Evolutionary conservation across 2,329 filamentous ascomycete species (phyloP), one percentile per base, ranked within the genome.

Genomic region (Myriangium duriaei): DNA sequence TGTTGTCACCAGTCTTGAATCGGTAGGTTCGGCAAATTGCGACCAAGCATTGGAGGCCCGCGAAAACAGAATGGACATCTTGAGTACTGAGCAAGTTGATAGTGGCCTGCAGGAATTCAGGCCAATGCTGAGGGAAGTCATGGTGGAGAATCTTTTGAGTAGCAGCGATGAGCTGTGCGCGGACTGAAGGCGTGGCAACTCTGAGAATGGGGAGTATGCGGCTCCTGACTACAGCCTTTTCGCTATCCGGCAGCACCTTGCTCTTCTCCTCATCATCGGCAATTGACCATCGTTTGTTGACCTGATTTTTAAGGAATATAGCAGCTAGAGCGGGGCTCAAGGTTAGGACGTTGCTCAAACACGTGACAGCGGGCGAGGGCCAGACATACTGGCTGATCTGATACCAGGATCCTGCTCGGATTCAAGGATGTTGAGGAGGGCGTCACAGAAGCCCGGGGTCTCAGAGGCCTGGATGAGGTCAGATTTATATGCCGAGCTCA

Each of bases 231-330:
- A 81, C 75, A 40, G 74, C 69, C 65, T 95, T 95, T 62, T 95
- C 91, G 44, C 82, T 77, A 56, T 96, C 88, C 51, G 81, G 72
- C 51, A 75, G 76, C 51, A 81, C 77, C 19, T 44, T 44, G 21
- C 44, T 41, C 32, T 49, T 42, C 53, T 74, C 72, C 45, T 78
- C 73, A 48, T 88, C 81, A 48, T 92, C 83, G 54, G 72, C 70
- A 45, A 74, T 76, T 40, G 79, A 73, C 91, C 91, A 98, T 52
- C 84, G 86, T 57, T 87, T 81, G 60, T 82, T 88, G 59, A 96
- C 81, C 57, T 87, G 81, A 65, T 98, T 96, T 68, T 98, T 98
- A 59, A 96, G 76, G 65, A 96, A 98, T 51, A 98, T 84, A 56
- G 88, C 87, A 55, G 86, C 88, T 95, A 61, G 33, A 43, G 37